A percentile compares a stretch with the other conserved stretches of the same genome.
Evolutionary conservation across 2,329 filamentous ascomycete genomes (phyloP).

Genomic region (Drechslerella dactyloides): DNA sequence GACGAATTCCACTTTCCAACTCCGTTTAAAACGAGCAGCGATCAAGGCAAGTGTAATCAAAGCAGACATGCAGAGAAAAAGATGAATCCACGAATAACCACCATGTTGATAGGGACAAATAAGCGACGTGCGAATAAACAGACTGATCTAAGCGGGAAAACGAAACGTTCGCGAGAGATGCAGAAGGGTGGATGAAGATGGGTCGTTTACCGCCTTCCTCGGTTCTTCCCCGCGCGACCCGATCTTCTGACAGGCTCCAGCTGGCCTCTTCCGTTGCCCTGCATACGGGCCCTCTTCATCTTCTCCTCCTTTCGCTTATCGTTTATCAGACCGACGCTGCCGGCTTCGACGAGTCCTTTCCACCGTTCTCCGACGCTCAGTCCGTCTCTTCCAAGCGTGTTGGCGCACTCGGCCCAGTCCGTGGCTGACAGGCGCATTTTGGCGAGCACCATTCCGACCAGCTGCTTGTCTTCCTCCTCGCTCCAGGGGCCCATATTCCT

Average conservation of each 20-base stretch:
- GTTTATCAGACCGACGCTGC: slow-evolving; percentile 46
- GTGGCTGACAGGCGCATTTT: slow-evolving; percentile 70
- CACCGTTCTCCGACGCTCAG: slow-evolving; percentile 67
- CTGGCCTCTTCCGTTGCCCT: slow-evolving; percentile 45
- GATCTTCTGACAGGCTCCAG: slow-evolving; percentile 36
- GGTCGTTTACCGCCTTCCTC: slow-evolving; percentile 27
- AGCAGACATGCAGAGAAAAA: slow-evolving; percentile 24
- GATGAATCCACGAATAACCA: slow-evolving; percentile 20
- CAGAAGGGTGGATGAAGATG: not conserved
- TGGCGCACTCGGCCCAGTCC: slow-evolving; percentile 72
- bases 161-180: not conserved
- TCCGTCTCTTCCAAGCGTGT: slow-evolving; percentile 66
- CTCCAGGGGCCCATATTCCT: slow-evolving; percentile 61
- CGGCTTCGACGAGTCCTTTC: slow-evolving; percentile 66
- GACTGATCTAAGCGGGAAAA: not conserved
- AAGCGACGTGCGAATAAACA: not conserved
- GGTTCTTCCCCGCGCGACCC: slow-evolving; percentile 32
- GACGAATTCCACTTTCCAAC: slow-evolving; percentile 40
- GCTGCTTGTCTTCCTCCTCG: slow-evolving; percentile 68
- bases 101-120: not conserved
- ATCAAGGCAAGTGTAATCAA: slow-evolving; percentile 9
- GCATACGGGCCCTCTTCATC: slow-evolving; percentile 45
- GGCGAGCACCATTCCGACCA: slow-evolving; percentile 72
- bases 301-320: slow-evolving; percentile 47
- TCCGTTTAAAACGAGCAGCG: slow-evolving; percentile 15